Conservation (phyloP, 164 flowering plant genomes). For the Tetracentron sinense region DNA sequence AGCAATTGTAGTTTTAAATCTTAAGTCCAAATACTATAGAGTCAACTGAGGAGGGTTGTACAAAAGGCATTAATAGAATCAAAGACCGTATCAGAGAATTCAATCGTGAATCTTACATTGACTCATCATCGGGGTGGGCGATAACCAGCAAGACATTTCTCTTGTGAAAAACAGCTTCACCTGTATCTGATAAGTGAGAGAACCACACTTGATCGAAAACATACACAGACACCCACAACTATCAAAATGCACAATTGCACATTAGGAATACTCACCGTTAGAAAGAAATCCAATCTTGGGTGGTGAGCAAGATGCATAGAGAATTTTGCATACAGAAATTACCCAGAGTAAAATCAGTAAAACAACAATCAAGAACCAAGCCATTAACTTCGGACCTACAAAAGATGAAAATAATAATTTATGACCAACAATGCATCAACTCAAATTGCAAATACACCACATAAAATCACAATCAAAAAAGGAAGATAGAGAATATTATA, state of each 20-base stretch:
- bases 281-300: slow-evolving; percentile 24
- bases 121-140: slow-evolving; percentile 97
- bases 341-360: slow-evolving; percentile 47
- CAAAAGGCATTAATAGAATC: slow-evolving; percentile 1
- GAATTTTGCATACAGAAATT: slow-evolving; percentile 54
- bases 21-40: no score
- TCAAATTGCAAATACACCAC: no score
- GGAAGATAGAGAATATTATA: no score
- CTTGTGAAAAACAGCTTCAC: slow-evolving; percentile 26
- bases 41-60: neutral
- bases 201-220: neutral
- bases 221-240: neutral
- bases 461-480: no score
- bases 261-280: slow-evolving; percentile 24
- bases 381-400: slow-evolving; percentile 31
- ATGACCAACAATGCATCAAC: no score
- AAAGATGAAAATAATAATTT: no score
- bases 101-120: slow-evolving; percentile 66
- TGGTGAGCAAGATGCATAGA: slow-evolving; percentile 23
- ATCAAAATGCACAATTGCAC: neutral
- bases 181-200: slow-evolving; percentile 14
- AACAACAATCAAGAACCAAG: slow-evolving; percentile 36
- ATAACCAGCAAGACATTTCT: slow-evolving; percentile 72
- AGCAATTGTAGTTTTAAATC: no score
- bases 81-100: neutral